Percentiles rank a stretch among this genome's conserved stretches.
These are phyloP conservation scores for Centrapalus pauciflorus DNA, from an alignment of 129 eudicot species.

Conservation along the genomic window DNA sequence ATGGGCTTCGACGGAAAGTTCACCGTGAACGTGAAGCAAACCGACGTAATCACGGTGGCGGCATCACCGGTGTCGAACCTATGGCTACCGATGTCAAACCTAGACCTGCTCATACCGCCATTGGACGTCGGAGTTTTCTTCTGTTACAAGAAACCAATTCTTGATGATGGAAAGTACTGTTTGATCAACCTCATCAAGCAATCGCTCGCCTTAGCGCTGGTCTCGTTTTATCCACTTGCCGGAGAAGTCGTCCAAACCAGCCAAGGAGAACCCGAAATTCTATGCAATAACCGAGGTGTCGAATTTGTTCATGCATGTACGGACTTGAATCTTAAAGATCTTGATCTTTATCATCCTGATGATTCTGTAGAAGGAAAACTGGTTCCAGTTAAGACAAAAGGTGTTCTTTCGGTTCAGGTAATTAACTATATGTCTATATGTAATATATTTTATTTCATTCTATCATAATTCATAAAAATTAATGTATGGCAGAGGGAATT, in stretches of 20 bases:
- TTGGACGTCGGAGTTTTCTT: constrained; percentile 39
- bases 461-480: no score
- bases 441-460: no score
- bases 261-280: constrained; percentile 47
- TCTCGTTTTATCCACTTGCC: constrained; percentile 1
- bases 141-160: constrained; percentile 24
- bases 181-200: neutral
- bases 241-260: neutral
- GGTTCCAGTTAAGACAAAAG: constrained; percentile 33
- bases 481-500: no score
- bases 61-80: constrained; percentile 32
- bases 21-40: constrained; percentile 21
- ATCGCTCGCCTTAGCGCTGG: neutral
- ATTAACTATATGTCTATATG: neutral
- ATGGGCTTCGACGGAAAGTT: neutral
- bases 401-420: constrained; percentile 55
- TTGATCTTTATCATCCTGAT: constrained; percentile 39
- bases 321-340: constrained; percentile 32
- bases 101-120: constrained; percentile 49
- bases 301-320: constrained; percentile 40
- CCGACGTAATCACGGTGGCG: constrained; percentile 26
- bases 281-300: constrained; percentile 57
- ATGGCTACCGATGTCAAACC: constrained; percentile 45
- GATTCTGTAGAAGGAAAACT: constrained; percentile 34
- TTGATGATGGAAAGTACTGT: neutral